phyloP scores from a whole-genome alignment of 352 stramenopile species.

The Saprolegnia diclina region DNA sequence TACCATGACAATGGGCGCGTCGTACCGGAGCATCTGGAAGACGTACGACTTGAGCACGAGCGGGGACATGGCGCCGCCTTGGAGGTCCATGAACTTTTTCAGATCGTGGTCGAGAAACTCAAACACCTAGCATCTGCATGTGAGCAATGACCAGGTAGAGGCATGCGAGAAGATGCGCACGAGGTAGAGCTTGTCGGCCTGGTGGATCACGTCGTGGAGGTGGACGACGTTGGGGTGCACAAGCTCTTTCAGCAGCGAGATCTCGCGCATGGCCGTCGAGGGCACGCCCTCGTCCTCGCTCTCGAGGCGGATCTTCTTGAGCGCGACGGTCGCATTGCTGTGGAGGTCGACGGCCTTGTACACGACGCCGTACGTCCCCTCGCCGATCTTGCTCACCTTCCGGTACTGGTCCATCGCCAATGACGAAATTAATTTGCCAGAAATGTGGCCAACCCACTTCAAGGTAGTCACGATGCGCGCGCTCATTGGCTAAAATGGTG shows the following conservation, averaged over 20 bases:
- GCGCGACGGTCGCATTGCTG: conserved; percentile 88
- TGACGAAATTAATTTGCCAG: background rate
- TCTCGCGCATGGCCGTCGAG: conserved; percentile 96
- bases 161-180: conserved; percentile 18
- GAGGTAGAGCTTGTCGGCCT: conserved; percentile 83
- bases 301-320: conserved; percentile 91
- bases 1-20: background rate
- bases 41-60: conserved; percentile 70
- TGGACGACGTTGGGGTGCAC: conserved; percentile 93
- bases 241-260: conserved; percentile 93
- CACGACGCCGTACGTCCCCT: conserved; percentile 96
- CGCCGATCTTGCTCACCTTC: conserved; percentile 84
- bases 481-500: background rate
- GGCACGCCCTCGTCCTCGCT: conserved; percentile 97
- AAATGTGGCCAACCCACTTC: too few relatives aligned
- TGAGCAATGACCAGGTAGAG: background rate
- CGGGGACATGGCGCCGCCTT: conserved; percentile 74
- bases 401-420: conserved; percentile 74
- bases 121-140: conserved; percentile 38
- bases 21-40: conserved; percentile 60
- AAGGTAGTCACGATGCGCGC: background rate
- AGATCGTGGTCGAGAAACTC: conserved; percentile 85
- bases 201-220: conserved; percentile 76
- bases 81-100: conserved; percentile 87
- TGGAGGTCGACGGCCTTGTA: conserved; percentile 93